Evolutionary conservation across 495 filamentous ascomycete genomes (phyloP).

Genomic region (Schizothecium vesticola): DNA sequence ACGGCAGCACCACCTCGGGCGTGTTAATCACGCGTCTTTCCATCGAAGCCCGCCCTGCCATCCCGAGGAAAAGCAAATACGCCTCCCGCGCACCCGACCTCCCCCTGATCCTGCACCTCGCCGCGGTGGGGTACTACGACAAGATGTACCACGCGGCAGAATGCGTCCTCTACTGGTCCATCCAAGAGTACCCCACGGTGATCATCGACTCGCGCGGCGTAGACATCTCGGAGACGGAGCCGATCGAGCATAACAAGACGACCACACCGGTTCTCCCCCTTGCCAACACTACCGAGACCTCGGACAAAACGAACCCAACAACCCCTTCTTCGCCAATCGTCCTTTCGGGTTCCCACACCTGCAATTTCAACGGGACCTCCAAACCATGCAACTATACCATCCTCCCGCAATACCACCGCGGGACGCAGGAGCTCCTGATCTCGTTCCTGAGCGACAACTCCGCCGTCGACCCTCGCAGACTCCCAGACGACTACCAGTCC

Average conservation of each 20-base stretch:
- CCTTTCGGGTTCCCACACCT: background rate
- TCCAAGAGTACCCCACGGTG: background rate
- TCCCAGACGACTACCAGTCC: background rate
- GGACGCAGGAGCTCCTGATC: background rate
- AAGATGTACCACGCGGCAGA: background rate
- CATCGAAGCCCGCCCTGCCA: background rate
- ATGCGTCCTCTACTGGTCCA: background rate
- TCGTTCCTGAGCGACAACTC: background rate
- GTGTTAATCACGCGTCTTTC: background rate
- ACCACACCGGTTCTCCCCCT: background rate
- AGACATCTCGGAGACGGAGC: background rate
- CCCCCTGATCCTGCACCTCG: background rate
- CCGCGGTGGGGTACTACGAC: background rate
- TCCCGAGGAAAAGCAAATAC: background rate
- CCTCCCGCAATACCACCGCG: background rate
- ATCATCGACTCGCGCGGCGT: too few relatives aligned
- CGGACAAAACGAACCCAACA: too few relatives aligned
- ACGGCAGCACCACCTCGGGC: too few relatives aligned
- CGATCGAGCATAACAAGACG: background rate
- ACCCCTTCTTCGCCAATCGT: background rate
- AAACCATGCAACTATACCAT: background rate
- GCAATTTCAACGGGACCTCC: background rate
- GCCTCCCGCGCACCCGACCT: background rate
- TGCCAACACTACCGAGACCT: background rate
- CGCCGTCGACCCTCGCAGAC: background rate